Percentiles rank a stretch among this genome's conserved stretches.
These are phyloP conservation scores for Alloteropsis angusta DNA, from an alignment of 202 grass and related monocot species.

Conservation along the genomic window DNA sequence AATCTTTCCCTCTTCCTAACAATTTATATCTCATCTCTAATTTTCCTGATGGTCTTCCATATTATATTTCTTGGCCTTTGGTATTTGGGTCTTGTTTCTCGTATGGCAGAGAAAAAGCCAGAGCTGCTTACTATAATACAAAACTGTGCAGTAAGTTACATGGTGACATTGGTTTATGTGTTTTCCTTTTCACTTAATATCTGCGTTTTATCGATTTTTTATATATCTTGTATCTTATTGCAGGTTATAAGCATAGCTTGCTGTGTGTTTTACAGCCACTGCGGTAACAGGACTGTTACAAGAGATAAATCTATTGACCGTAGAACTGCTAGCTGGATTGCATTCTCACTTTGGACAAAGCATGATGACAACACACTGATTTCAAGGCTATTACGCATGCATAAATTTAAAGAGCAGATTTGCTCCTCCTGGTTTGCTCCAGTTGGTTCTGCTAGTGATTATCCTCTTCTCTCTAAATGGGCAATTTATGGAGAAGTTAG, in stretches of 20 bases:
- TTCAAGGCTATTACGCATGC: slow-evolving; percentile 69
- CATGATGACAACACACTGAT: slow-evolving; percentile 70
- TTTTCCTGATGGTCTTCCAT: slow-evolving; percentile 86
- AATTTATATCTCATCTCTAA: slow-evolving; percentile 82
- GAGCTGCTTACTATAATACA: slow-evolving; percentile 91
- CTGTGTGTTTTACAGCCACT: slow-evolving; percentile 95
- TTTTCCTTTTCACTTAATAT: background rate
- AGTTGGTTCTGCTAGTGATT: slow-evolving; percentile 89
- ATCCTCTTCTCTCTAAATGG: slow-evolving; percentile 92
- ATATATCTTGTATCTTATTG: slow-evolving; percentile 2
- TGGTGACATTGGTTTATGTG: background rate
- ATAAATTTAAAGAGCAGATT: slow-evolving; percentile 92
- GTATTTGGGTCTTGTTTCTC: slow-evolving; percentile 86
- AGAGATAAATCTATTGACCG: slow-evolving; percentile 66
- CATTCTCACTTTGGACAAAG: slow-evolving; percentile 68
- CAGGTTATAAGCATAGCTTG: slow-evolving; percentile 98
- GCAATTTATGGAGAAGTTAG: slow-evolving; percentile 90
- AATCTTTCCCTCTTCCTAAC: slow-evolving; percentile 91
- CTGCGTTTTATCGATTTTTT: background rate
- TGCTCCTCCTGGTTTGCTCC: slow-evolving; percentile 95
- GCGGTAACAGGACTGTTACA: slow-evolving; percentile 74
- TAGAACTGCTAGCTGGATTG: slow-evolving; percentile 65
- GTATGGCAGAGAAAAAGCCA: slow-evolving; percentile 75
- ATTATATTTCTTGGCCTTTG: slow-evolving; percentile 93
- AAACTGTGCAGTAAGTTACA: slow-evolving; percentile 82